Percentiles rank a stretch among this genome's conserved stretches.
Evolutionary conservation across 768 basidiomycete genomes (phyloP).

Genomic region (Hebeloma cylindrosporum): DNA sequence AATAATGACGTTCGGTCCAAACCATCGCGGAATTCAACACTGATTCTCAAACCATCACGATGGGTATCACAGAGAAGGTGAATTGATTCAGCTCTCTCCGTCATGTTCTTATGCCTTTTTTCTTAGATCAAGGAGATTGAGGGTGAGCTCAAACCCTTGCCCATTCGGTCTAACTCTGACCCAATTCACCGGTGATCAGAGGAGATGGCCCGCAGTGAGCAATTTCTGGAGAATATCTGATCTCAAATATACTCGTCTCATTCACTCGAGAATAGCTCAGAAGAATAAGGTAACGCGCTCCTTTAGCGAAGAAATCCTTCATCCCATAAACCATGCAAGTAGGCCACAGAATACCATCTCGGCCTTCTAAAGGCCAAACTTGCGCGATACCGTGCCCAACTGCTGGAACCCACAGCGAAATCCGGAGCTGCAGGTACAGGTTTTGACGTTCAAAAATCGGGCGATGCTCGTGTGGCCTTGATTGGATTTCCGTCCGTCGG

Average conservation of each 20-base stretch:
- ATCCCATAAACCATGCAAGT: conserved; percentile 24
- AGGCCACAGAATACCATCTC: conserved; percentile 95
- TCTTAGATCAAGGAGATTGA: conserved; percentile 92
- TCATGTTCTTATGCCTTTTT: not conserved
- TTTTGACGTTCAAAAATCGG: conserved; percentile 80
- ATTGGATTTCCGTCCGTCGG: conserved; percentile 98
- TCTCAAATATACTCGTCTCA: conserved; percentile 2
- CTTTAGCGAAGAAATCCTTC: conserved; percentile 1
- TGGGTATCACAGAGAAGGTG: conserved; percentile 97
- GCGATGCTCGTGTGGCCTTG: conserved; percentile 87
- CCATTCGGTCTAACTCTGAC: not conserved
- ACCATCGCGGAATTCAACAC: conserved; percentile 2
- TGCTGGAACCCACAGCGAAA: conserved; percentile 89
- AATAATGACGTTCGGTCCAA: conserved; percentile 7
- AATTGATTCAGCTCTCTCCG: not conserved
- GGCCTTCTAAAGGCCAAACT: conserved; percentile 93
- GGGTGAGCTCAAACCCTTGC: conserved; percentile 50
- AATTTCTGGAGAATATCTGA: conserved; percentile 1
- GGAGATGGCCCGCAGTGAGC: conserved; percentile 96
- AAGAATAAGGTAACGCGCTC: conserved; percentile 79
- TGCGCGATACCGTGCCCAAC: conserved; percentile 90
- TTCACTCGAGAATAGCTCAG: conserved; percentile 56
- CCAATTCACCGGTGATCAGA: conserved; percentile 43
- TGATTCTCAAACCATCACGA: conserved; percentile 31
- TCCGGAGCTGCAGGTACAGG: conserved; percentile 78